These are phyloP conservation scores for Lavandula angustifolia DNA, from an alignment of 257 asterid genomes.

Conservation along the genomic window DNA sequence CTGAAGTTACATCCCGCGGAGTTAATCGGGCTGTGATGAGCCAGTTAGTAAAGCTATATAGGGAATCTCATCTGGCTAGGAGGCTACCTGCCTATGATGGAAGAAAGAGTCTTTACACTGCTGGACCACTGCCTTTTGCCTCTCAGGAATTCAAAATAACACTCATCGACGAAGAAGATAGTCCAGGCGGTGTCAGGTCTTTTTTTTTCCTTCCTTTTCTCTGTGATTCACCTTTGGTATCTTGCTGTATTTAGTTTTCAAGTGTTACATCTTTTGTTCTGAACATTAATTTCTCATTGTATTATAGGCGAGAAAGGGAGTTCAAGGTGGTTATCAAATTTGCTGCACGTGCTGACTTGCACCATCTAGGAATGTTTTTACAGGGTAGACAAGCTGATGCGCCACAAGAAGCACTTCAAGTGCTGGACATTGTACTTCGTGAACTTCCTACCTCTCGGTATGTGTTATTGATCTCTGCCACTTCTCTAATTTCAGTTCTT, in stretches of 20 bases:
- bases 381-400: constrained; percentile 94
- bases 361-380: constrained; percentile 84
- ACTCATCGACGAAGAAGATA: constrained; percentile 80
- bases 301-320: constrained; percentile 75
- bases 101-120: constrained; percentile 90
- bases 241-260: not conserved
- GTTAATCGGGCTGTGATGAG: constrained; percentile 92
- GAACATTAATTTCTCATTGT: not conserved
- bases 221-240: not conserved
- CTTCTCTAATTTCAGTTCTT: not conserved
- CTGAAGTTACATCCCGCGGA: constrained; percentile 80
- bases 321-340: constrained; percentile 82
- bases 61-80: constrained; percentile 76
- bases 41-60: constrained; percentile 64
- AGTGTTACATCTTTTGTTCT: not conserved
- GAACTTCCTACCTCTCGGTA: constrained; percentile 82
- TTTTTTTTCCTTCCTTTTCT: constrained; percentile 5
- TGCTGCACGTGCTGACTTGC: constrained; percentile 94
- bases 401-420: constrained; percentile 96
- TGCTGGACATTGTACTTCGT: constrained; percentile 88
- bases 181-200: constrained; percentile 64
- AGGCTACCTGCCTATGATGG: constrained; percentile 99
- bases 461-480: not conserved
- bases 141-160: constrained; percentile 67
- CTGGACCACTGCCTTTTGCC: constrained; percentile 84